Conservation (phyloP, 164 flowering plant species). For the Nymphaea colorata region DNA sequence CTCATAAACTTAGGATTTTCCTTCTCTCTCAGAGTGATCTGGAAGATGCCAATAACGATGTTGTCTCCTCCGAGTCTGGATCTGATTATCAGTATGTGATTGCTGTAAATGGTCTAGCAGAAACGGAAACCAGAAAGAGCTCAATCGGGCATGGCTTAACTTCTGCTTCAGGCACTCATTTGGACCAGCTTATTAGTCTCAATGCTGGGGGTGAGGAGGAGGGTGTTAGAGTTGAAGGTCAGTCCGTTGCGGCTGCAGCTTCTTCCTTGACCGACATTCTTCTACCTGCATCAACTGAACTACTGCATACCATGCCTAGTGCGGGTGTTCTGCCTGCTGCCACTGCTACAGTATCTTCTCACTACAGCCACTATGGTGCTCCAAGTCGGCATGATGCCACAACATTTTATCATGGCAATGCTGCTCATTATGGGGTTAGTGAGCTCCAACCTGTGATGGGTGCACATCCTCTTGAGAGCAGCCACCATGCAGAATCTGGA, state of each 20-base stretch:
- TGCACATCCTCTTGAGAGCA: conserved; percentile 15
- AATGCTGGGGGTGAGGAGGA: conserved; percentile 15
- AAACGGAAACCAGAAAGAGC: conserved; percentile 40
- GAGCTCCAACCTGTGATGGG: conserved; percentile 15
- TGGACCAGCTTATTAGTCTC: conserved; percentile 45
- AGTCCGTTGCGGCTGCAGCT: conserved; percentile 10
- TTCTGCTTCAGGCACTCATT: conserved; percentile 36
- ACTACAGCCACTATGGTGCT: not conserved
- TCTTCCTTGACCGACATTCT: conserved; percentile 12
- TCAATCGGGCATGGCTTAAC: conserved; percentile 27
- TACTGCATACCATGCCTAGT: not conserved
- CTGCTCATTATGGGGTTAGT: conserved; percentile 15
- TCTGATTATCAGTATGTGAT: conserved; percentile 76
- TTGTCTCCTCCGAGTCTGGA: conserved; percentile 41
- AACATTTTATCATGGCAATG: conserved; percentile 20
- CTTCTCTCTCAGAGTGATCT: conserved; percentile 49
- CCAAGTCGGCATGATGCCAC: conserved; percentile 16
- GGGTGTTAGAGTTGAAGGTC: conserved; percentile 14
- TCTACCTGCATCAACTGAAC: conserved; percentile 12
- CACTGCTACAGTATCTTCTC: not conserved
- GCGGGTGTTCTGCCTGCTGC: not conserved
- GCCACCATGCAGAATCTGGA: conserved; percentile 14
- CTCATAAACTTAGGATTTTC: conserved; percentile 69
- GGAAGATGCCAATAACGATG: conserved; percentile 51
- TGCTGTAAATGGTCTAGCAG: conserved; percentile 79